These are phyloP conservation scores for Xerocomus minutiporus DNA, from an alignment of 1,284 basidiomycete species.

Conservation along the genomic window DNA sequence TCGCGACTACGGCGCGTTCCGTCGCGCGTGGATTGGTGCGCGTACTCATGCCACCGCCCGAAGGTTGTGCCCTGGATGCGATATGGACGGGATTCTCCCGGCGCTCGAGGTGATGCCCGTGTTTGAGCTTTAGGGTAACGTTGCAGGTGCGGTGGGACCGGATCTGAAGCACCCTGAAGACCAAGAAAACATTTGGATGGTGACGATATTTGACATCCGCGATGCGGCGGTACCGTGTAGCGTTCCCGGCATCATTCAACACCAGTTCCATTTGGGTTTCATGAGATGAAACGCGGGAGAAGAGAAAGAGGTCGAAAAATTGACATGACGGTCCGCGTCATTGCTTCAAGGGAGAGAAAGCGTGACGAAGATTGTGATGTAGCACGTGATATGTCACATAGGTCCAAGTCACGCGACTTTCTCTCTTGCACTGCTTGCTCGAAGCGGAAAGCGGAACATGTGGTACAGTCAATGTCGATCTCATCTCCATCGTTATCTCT, in stretches of 20 bases:
- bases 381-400: neutral
- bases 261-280: neutral
- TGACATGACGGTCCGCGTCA: neutral
- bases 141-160: neutral
- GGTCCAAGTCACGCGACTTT: neutral
- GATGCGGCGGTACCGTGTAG: neutral
- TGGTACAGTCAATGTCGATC: slow-evolving; percentile 20
- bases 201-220: neutral
- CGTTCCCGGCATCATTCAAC: neutral
- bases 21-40: neutral
- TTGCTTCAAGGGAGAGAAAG: neutral
- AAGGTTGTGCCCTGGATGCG: neutral
- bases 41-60: neutral
- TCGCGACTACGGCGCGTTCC: neutral
- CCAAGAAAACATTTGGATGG: too few species aligned
- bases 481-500: slow-evolving; percentile 22
- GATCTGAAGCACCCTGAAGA: neutral
- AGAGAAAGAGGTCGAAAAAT: neutral
- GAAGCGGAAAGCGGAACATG: slow-evolving; percentile 30
- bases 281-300: neutral
- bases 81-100: neutral
- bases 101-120: neutral
- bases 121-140: neutral
- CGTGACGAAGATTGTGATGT: neutral
- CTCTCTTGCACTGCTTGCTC: neutral